phyloP scores from a whole-genome alignment of 129 eudicot genomes.

The Chrysanthemum lavandulifolium region DNA sequence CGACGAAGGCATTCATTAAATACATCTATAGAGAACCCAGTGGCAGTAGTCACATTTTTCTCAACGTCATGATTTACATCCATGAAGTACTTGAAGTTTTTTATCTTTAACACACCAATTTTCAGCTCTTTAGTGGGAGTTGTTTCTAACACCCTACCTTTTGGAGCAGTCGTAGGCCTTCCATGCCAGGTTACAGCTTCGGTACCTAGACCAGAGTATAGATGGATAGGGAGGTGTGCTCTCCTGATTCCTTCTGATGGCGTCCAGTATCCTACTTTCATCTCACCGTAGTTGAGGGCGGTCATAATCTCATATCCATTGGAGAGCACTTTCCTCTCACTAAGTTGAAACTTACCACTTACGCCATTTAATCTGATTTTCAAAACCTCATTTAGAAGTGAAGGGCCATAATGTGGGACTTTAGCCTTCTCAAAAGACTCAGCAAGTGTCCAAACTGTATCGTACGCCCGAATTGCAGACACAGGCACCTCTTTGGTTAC shows the following conservation, averaged over 20 bases:
- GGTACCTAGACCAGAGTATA: neutral
- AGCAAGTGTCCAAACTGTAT: constrained; percentile 32
- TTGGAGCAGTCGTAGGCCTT: constrained; percentile 1
- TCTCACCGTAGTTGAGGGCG: constrained; percentile 36
- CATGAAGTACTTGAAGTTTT: constrained; percentile 30
- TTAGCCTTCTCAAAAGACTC: constrained; percentile 24
- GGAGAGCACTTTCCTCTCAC: constrained; percentile 14
- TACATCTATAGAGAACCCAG: constrained; percentile 51
- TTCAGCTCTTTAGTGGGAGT: constrained; percentile 18
- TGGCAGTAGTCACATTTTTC: constrained; percentile 5
- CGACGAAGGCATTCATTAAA: constrained; percentile 30
- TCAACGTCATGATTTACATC: constrained; percentile 12
- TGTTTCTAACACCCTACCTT: neutral
- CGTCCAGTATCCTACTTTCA: constrained; percentile 50
- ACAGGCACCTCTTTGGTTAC: neutral
- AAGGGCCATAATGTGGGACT: constrained; percentile 13
- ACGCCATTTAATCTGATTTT: constrained; percentile 30
- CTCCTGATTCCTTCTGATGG: constrained; percentile 22
- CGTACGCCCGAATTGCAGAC: constrained; percentile 30
- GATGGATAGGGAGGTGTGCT: neutral
- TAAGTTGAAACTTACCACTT: constrained; percentile 40
- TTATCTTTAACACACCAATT: constrained; percentile 37
- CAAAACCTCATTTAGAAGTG: constrained; percentile 23
- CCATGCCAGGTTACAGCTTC: constrained; percentile 15
- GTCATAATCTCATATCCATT: constrained; percentile 35